A percentile compares a stretch with the other conserved stretches of the same genome.
Conservation (phyloP, 108 stramenopile species). For the Pinguiococcus pyrenoidosus region DNA sequence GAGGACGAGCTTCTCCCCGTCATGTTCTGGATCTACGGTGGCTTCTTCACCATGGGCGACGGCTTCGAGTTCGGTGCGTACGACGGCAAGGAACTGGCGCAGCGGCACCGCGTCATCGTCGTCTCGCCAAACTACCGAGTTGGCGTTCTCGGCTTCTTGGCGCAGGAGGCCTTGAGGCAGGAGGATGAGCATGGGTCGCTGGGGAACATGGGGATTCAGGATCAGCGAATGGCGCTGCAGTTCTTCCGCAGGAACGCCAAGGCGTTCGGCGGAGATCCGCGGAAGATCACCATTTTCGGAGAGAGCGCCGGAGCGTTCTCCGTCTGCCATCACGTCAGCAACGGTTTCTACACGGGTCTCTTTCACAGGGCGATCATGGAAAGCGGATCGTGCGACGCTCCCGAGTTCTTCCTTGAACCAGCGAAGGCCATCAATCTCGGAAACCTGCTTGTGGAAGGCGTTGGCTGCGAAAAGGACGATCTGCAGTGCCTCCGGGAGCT, state of each 20-base stretch:
- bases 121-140: slow-evolving; percentile 57
- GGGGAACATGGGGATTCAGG: slow-evolving; percentile 58
- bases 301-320: slow-evolving; percentile 43
- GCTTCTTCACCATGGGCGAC: background rate
- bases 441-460: background rate
- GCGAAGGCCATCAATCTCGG: background rate
- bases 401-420: slow-evolving; percentile 2
- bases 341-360: slow-evolving; percentile 12
- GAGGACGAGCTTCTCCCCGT: background rate
- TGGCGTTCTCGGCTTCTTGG: slow-evolving; percentile 54
- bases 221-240: slow-evolving; percentile 57
- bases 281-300: slow-evolving; percentile 56
- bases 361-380: slow-evolving; percentile 55
- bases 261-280: slow-evolving; percentile 59
- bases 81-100: slow-evolving; percentile 1
- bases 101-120: slow-evolving; percentile 42
- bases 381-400: slow-evolving; percentile 3
- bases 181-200: slow-evolving; percentile 24
- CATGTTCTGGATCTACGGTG: slow-evolving; percentile 2
- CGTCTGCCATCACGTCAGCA: slow-evolving; percentile 4
- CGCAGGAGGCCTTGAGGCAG: slow-evolving; percentile 9
- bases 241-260: slow-evolving; percentile 48
- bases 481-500: background rate
- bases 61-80: background rate
- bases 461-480: background rate